These are phyloP conservation scores for Lactarius akahatsu DNA, from an alignment of 768 basidiomycete species.

Conservation along the genomic window DNA sequence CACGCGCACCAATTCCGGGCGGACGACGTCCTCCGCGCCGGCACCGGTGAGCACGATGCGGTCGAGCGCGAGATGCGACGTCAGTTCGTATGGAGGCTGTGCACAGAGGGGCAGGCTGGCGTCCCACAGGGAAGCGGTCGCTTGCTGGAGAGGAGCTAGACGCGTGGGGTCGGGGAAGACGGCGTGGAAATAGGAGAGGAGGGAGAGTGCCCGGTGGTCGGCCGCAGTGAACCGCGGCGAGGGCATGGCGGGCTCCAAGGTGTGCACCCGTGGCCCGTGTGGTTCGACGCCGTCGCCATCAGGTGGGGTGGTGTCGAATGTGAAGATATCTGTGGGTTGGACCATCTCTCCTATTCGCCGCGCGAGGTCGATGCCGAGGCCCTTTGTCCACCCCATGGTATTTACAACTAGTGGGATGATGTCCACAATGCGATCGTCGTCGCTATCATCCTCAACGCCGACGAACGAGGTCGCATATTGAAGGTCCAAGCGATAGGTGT, in stretches of 20 bases:
- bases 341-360: slow-evolving; percentile 64
- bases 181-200: slow-evolving; percentile 79
- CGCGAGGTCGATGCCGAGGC: slow-evolving; percentile 81
- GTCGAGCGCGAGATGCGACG: slow-evolving; percentile 55
- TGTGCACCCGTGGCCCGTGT: slow-evolving; percentile 37
- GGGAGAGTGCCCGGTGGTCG: slow-evolving; percentile 67
- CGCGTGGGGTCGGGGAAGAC: slow-evolving; percentile 37
- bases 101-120: slow-evolving; percentile 66
- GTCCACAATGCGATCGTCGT: slow-evolving; percentile 48
- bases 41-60: slow-evolving; percentile 66
- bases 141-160: slow-evolving; percentile 24
- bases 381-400: slow-evolving; percentile 97
- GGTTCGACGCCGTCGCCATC: not conserved
- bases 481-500: slow-evolving; percentile 68
- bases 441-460: slow-evolving; percentile 33
- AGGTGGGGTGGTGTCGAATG: slow-evolving; percentile 37
- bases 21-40: slow-evolving; percentile 76
- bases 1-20: slow-evolving; percentile 64
- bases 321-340: slow-evolving; percentile 60
- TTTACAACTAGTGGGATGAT: slow-evolving; percentile 85
- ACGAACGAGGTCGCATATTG: slow-evolving; percentile 43
- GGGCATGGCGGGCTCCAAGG: slow-evolving; percentile 48
- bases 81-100: slow-evolving; percentile 69
- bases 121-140: slow-evolving; percentile 57
- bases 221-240: slow-evolving; percentile 52